A percentile compares a stretch with the other conserved stretches of the same genome.
Conservation (phyloP, 257 asterid species). For the Nicotiana otophora region DNA sequence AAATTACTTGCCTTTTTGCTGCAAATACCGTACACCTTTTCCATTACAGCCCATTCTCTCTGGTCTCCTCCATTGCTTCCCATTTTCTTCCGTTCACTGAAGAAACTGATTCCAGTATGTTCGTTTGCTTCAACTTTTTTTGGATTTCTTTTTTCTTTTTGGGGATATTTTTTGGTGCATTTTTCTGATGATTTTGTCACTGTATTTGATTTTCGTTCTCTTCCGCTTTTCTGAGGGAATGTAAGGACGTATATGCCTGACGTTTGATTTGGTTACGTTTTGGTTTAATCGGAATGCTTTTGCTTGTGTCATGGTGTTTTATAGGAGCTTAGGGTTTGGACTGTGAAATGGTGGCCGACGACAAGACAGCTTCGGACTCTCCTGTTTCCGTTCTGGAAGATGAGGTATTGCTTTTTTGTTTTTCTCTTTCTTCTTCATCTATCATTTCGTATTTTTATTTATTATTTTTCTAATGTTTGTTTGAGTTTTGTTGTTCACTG, state of each 20-base stretch:
- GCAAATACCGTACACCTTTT: not conserved
- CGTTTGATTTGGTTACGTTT: not conserved
- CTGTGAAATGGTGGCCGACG: conserved; percentile 39
- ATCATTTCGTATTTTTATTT: not conserved
- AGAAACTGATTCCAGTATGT: not conserved
- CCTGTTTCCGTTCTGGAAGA: conserved; percentile 98
- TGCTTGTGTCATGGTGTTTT: not conserved
- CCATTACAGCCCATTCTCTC: not conserved
- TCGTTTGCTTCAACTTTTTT: not conserved
- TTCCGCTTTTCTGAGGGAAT: not conserved
- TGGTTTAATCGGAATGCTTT: not conserved
- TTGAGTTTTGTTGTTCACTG: not conserved
- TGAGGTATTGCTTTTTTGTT: conserved; percentile 39
- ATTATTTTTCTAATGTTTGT: not conserved
- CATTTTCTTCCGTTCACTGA: not conserved
- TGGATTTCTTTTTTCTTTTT: not conserved
- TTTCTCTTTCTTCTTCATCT: not conserved
- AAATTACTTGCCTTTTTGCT: not conserved
- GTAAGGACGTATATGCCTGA: not conserved
- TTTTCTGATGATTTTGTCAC: not conserved
- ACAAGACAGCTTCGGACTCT: conserved; percentile 57
- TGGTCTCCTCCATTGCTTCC: not conserved
- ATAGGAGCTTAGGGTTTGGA: conserved; percentile 24
- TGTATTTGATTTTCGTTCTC: not conserved
- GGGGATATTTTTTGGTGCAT: not conserved